Evolutionary conservation across 2,329 filamentous ascomycete species (phyloP), one percentile per base, ranked within the genome.

Genomic region (Neofusicoccum laricinum): DNA sequence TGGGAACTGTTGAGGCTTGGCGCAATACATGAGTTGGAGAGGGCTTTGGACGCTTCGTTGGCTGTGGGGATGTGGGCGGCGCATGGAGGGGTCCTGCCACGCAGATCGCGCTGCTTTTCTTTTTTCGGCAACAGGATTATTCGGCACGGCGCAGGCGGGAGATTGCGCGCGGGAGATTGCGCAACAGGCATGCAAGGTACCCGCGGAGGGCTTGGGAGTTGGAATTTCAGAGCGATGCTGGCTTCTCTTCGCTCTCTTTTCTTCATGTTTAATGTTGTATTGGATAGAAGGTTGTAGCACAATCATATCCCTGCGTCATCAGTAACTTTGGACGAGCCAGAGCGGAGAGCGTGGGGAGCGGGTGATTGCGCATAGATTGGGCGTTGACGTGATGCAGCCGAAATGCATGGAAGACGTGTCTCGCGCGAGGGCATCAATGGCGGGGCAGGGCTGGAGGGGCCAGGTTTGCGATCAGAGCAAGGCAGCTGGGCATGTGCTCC

Each of bases 131-230:
- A 34, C 36, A 62, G 19, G 34, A 19, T 34, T 38, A 36, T 41
- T 61, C n/a, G 14, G 49, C 8, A 15, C 12, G 49, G 30, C 25
- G 41, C n/a, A 19, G 19, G 36, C n/a, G 36, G 21, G 46, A 15
- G 25, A n/a, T n/a, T n/a, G n/a, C 34, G 34, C 34, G 11, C 5
- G 5, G 34, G 34, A 11, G 38, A 55, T 63, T 36, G 55, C 55
- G 55, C 55, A 58, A 63, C 17, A 40, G 48, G 40, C 51, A 57
- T 64, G 62, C 62, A 64, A 64, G 62, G 62, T 64, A 64, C 62
- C 61, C 50, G 61, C n/a, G 12, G 19, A 19, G 61, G 38, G 48
- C 36, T 45, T 34, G 36, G 21, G 30, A 12, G 40, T 19, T 25
- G 48, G 48, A 21, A 25, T 45, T 53, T 11, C 30, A 15, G 17